Conservation (phyloP, 2,329 filamentous ascomycete genomes). For the Ceratocystis ficicola region DNA sequence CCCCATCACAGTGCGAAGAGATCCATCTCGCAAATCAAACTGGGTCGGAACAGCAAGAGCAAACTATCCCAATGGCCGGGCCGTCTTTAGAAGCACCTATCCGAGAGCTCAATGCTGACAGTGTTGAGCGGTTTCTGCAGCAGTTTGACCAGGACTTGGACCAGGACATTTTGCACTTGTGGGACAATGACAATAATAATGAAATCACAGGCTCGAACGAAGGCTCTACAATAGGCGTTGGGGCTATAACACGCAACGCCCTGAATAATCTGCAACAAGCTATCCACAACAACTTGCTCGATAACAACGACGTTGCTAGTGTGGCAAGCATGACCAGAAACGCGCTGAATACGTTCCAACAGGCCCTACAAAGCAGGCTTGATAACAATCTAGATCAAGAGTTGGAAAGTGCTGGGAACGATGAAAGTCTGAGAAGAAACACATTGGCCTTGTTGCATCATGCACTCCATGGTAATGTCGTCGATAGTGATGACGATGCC, state of each 20-base stretch:
- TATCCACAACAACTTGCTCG: conserved; percentile 20
- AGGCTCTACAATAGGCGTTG: conserved; percentile 30
- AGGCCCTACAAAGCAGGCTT: conserved; percentile 18
- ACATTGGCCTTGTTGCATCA: conserved; percentile 18
- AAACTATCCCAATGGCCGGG: neutral
- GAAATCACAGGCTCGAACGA: conserved; percentile 29
- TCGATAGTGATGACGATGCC: conserved; percentile 29
- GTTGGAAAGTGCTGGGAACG: conserved; percentile 33
- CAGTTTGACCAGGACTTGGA: conserved; percentile 36
- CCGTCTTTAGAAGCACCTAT: conserved; percentile 11
- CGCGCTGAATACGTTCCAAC: conserved; percentile 18
- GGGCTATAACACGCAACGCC: conserved; percentile 19
- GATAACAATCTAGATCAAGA: conserved; percentile 40
- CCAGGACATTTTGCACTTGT: conserved; percentile 47
- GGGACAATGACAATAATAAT: conserved; percentile 36
- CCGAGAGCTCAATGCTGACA: conserved; percentile 21
- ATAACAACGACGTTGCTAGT: conserved; percentile 16
- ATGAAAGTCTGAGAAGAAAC: conserved; percentile 23
- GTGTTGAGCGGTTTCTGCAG: conserved; percentile 21
- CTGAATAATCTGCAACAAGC: conserved; percentile 18
- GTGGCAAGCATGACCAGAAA: conserved; percentile 20
- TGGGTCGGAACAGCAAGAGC: neutral
- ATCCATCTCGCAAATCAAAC: neutral
- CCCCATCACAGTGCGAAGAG: neutral
- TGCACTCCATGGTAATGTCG: conserved; percentile 28